Evolutionary conservation across 176 grass and related monocot species (phyloP).

Genomic region (Areca catechu): DNA sequence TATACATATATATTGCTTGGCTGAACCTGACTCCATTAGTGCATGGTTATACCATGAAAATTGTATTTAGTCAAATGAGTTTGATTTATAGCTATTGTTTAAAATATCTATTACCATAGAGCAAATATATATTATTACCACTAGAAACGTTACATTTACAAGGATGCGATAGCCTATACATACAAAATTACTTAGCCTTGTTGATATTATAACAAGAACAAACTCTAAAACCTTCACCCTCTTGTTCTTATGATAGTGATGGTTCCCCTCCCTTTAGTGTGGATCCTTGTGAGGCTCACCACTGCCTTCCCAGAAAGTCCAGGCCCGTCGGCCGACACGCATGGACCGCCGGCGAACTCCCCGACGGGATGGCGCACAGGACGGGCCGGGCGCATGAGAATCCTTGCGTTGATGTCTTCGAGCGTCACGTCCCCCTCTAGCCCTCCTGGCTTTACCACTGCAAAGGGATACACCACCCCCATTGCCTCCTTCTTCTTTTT

Average conservation of each 20-base stretch:
- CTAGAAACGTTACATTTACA: no score
- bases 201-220: no score
- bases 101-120: no score
- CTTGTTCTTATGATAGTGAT: conserved; percentile 85
- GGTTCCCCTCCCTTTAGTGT: conserved; percentile 62
- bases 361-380: conserved; percentile 77
- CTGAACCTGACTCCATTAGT: no score
- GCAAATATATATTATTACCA: no score
- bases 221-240: conserved; percentile 26
- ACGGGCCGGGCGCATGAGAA: conserved; percentile 54
- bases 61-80: no score
- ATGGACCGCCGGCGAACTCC: conserved; percentile 39
- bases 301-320: conserved; percentile 77
- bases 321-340: conserved; percentile 16
- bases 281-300: conserved; percentile 71
- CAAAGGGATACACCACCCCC: conserved; percentile 55
- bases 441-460: conserved; percentile 61
- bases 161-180: no score
- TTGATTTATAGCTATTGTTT: no score
- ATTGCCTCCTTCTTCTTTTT: conserved; percentile 8
- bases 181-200: no score
- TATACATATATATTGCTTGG: no score
- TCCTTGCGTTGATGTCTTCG: conserved; percentile 55
- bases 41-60: no score
- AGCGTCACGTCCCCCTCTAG: conserved; percentile 57